Conservation (phyloP, 2,329 filamentous ascomycete genomes). For the Diaporthe sp. region DNA sequence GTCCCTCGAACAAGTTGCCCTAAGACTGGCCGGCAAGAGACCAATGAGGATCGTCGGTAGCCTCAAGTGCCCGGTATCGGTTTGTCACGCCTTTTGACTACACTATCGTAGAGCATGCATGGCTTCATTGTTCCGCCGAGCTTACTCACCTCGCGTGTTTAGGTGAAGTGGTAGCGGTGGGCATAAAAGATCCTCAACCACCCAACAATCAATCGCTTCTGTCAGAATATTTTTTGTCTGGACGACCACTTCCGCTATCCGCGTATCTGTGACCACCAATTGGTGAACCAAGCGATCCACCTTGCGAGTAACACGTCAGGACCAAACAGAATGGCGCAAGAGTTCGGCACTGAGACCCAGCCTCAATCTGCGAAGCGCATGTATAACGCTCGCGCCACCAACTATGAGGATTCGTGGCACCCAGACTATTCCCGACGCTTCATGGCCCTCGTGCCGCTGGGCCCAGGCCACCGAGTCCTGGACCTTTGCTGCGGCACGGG, state of each 20-base stretch:
- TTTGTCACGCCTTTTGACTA: not conserved
- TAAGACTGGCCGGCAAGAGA: not conserved
- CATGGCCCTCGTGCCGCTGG: slow-evolving; percentile 44
- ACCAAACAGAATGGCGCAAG: slow-evolving; percentile 3
- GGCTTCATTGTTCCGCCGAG: not conserved
- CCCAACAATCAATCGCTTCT: too few relatives aligned
- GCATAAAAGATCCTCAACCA: not conserved
- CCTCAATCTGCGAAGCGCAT: slow-evolving; percentile 45
- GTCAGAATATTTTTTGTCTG: not conserved
- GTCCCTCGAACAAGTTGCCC: not conserved
- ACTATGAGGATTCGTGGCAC: slow-evolving; percentile 52
- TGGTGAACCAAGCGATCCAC: not conserved
- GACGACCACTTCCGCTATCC: not conserved
- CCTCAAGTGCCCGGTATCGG: not conserved
- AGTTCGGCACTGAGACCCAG: slow-evolving; percentile 41
- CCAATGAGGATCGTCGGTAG: not conserved
- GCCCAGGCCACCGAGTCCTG: slow-evolving; percentile 46
- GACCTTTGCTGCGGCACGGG: slow-evolving; percentile 53
- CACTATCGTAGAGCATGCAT: not conserved
- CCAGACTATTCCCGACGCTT: slow-evolving; percentile 48
- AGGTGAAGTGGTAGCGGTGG: too few relatives aligned
- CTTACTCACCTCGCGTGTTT: not conserved
- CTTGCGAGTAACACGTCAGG: too few relatives aligned
- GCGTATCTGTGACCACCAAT: not conserved
- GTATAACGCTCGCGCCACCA: slow-evolving; percentile 48